Conservation (phyloP, 2,329 filamentous ascomycete genomes). For the Dryadomyces quercivorus region DNA sequence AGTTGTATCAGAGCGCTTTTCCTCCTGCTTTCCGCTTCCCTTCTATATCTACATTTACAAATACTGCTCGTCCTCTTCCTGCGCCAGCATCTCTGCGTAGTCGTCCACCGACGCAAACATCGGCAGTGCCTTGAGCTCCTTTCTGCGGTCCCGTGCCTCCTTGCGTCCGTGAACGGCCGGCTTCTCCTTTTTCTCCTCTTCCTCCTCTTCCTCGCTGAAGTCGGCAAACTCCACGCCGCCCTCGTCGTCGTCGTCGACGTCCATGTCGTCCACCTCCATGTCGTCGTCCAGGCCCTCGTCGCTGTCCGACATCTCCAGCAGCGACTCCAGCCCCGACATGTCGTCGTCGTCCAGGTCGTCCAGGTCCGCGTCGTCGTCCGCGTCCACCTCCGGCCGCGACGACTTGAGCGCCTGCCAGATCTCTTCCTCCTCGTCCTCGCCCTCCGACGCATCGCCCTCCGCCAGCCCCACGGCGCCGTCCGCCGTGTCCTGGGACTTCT, state of each 20-base stretch:
- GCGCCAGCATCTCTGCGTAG: conserved; percentile 73
- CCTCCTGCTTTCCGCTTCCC: background rate
- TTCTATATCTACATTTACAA: background rate
- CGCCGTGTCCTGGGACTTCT: conserved; percentile 59
- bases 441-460: conserved; percentile 40
- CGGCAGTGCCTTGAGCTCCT: conserved; percentile 78
- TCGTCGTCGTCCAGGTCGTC: conserved; percentile 31
- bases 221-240: conserved; percentile 24
- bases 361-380: conserved; percentile 33
- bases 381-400: conserved; percentile 25
- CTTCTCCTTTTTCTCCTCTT: conserved; percentile 27
- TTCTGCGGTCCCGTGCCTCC: conserved; percentile 51
- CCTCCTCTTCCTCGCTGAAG: conserved; percentile 25
- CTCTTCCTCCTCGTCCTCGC: conserved; percentile 32
- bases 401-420: conserved; percentile 24
- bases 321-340: conserved; percentile 14
- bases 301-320: conserved; percentile 21
- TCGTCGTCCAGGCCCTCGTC: conserved; percentile 21
- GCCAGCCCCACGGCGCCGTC: conserved; percentile 40
- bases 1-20: too few relatives aligned
- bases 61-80: conserved; percentile 46
- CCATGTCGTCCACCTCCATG: conserved; percentile 17
- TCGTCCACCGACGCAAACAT: conserved; percentile 91
- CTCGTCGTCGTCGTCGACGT: conserved; percentile 18
- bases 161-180: conserved; percentile 14